Evolutionary conservation across 2,329 filamentous ascomycete species (phyloP).

Genomic region (Exophiala xenobiotica): DNA sequence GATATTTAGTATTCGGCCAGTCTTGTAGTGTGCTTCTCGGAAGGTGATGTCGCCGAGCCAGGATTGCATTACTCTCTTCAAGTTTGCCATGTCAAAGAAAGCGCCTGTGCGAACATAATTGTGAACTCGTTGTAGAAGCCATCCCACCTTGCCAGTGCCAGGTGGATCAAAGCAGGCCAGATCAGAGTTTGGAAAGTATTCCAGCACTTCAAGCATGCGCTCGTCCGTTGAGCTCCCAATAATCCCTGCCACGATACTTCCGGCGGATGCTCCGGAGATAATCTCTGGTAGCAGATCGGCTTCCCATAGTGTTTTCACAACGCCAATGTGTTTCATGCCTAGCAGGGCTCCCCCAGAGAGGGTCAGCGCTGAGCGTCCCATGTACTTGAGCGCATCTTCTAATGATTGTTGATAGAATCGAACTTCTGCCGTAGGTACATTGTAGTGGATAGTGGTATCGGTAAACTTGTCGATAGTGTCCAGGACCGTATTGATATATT

Average conservation of each 20-base stretch:
- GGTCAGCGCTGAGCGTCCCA: conserved; percentile 75
- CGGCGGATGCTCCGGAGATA: conserved; percentile 83
- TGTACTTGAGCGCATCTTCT: conserved; percentile 26
- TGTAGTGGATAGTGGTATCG: conserved; percentile 52
- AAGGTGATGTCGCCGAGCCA: conserved; percentile 89
- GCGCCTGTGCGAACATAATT: conserved; percentile 64
- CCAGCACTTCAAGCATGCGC: conserved; percentile 69
- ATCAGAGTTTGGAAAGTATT: conserved; percentile 74
- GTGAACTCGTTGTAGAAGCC: conserved; percentile 55
- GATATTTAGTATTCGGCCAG: conserved; percentile 86
- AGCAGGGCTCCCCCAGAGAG: conserved; percentile 85
- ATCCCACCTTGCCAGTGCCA: conserved; percentile 38
- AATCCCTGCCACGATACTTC: conserved; percentile 80
- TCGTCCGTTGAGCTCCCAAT: conserved; percentile 75
- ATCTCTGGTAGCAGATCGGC: conserved; percentile 75
- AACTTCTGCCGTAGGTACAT: conserved; percentile 18
- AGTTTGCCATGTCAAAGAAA: conserved; percentile 79
- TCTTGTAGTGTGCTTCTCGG: conserved; percentile 94
- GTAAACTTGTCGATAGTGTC: conserved; percentile 72
- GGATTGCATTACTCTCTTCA: conserved; percentile 76
- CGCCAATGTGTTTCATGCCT: conserved; percentile 89
- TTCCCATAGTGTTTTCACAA: conserved; percentile 77
- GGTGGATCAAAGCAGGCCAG: conserved; percentile 75
- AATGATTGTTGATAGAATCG: conserved; percentile 22
- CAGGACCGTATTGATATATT: conserved; percentile 77